Percentiles rank a stretch among this genome's conserved stretches.
Conservation (phyloP, 345 rosid species). For the Syzygium grande region DNA sequence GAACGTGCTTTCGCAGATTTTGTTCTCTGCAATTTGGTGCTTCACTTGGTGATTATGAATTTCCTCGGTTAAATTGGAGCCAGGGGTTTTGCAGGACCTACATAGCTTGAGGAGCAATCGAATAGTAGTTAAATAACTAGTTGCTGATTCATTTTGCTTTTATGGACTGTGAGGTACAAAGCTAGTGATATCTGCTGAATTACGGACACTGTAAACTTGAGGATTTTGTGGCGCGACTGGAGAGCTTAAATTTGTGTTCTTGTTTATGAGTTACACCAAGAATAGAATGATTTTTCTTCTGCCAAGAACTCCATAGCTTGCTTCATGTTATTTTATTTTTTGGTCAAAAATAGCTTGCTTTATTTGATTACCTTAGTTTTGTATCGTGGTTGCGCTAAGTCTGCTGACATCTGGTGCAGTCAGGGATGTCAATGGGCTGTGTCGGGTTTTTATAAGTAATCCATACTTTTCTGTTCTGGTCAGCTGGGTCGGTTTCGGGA, state of each 20-base stretch:
- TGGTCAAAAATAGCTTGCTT: background rate
- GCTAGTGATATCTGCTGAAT: background rate
- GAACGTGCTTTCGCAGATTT: constrained; percentile 51
- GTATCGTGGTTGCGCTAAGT: background rate
- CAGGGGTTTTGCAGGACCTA: background rate
- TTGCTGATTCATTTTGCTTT: background rate
- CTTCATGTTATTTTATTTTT: background rate
- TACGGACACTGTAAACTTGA: background rate
- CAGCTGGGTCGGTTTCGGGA: background rate
- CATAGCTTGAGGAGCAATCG: background rate
- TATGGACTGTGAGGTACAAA: background rate
- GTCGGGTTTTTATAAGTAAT: background rate
- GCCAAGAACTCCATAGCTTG: background rate
- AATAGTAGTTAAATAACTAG: background rate
- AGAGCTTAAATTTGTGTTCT: background rate
- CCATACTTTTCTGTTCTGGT: background rate
- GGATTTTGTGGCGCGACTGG: background rate
- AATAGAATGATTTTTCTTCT: background rate
- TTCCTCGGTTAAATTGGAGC: constrained; percentile 35
- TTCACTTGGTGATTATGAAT: constrained; percentile 49
- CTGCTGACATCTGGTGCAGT: background rate
- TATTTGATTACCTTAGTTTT: background rate
- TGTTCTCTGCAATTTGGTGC: constrained; percentile 48
- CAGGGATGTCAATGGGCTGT: background rate
- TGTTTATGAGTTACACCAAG: background rate